Evolutionary conservation across 352 stramenopile species (phyloP).

Genomic region (Phytophthora pini): DNA sequence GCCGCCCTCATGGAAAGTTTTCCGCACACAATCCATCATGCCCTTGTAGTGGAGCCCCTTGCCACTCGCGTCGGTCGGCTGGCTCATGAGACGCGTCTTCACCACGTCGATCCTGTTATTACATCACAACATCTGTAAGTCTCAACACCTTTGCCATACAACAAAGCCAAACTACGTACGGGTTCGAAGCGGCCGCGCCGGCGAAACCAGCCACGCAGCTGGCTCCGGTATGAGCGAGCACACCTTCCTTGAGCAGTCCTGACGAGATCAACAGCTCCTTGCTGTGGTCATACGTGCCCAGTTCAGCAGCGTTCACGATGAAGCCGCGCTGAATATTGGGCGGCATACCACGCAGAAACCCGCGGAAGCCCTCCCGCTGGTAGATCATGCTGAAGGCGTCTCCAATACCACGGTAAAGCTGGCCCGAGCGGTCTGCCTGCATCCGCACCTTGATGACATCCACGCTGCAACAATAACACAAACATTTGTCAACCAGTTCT

Average conservation of each 20-base stretch:
- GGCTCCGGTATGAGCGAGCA: conserved; percentile 75
- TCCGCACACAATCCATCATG: conserved; percentile 73
- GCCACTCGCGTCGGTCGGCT: conserved; percentile 63
- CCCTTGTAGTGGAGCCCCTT: conserved; percentile 69
- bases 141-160: conserved; percentile 2
- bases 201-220: conserved; percentile 83
- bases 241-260: conserved; percentile 62
- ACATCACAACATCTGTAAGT: conserved; percentile 7
- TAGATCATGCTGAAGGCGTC: conserved; percentile 81
- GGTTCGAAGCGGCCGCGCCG: conserved; percentile 74
- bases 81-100: conserved; percentile 87
- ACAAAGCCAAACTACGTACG: conserved; percentile 43
- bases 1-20: conserved; percentile 78
- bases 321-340: conserved; percentile 89
- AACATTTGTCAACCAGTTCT: conserved; percentile 1
- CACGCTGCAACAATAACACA: conserved; percentile 47
- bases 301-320: conserved; percentile 86
- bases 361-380: conserved; percentile 68
- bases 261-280: conserved; percentile 79
- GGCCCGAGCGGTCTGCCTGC: conserved; percentile 77
- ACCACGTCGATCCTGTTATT: conserved; percentile 77
- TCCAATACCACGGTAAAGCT: conserved; percentile 70
- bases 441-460: conserved; percentile 92
- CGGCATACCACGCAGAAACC: conserved; percentile 81
- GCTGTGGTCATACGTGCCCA: conserved; percentile 89